Base-by-base conservation (phyloP, 768 basidiomycete genomes). In the Kwoniella pini region DNA sequence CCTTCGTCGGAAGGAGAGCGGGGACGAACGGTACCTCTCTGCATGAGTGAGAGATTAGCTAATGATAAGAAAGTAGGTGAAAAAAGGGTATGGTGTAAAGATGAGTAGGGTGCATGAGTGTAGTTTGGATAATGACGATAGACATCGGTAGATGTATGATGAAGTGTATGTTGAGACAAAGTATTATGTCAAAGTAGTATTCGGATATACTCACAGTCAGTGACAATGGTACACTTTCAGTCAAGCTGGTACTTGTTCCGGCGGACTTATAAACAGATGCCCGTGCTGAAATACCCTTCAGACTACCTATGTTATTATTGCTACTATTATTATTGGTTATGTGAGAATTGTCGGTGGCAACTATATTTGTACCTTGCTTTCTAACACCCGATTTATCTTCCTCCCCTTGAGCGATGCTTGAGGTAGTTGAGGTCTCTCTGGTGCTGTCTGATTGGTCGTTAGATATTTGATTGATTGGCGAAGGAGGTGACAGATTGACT, bases 11-110 rank as follows among this genome's bases (percentile, higher is more conserved):
- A 59, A 19, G 55, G 54, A 26, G 70, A 66, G 3, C 67, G 60
- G 36, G 42, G 65, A 31, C 70, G 64, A 17, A 46, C 55, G 13
- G 39, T 58, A 17, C 68, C 70, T 51, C 68, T 63, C 68, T 69
- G 70, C 67, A 72, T 71, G 52, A 21, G 54, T 38, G 49, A 26
- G 30, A 15, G 33, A 15, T 36, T 15, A 36, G 33, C 33, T 7
- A 36, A 36, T 7, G 33, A 36, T 7, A 7, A 36, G 7, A 36
- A 15, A 36, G 33, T 36, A 7, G 33, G 15, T 7, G 17, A 30
- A 57, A 4, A 27, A 44, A 24, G 55, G 26, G 39, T 54, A 36
- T 36, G 33, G 33, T 42, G 28, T 54, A 38, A 13, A 24, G 39
- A 24, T 26, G 13, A n/a, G 33, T 33, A 21, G 26, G 28, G 54